These are phyloP conservation scores for Pyrus hybrid DNA, from an alignment of 331 rosid species.

Conservation along the genomic window DNA sequence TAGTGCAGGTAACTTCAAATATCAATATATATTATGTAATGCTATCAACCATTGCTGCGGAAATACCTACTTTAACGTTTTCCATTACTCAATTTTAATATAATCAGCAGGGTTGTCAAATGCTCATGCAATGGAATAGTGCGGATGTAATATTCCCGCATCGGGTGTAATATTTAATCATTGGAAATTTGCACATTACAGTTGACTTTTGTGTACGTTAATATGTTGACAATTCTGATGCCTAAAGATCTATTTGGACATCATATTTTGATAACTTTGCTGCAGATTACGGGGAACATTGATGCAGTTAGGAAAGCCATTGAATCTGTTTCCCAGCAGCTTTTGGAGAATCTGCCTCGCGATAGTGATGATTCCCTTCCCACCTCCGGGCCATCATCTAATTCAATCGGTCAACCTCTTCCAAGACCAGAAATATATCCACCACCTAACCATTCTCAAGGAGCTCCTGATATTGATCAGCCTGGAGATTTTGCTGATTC, in stretches of 20 bases:
- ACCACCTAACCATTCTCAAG: constrained; percentile 39
- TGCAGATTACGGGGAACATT: constrained; percentile 73
- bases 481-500: constrained; percentile 38
- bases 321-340: constrained; percentile 60
- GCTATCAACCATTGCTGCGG: background rate
- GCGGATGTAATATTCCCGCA: background rate
- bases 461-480: constrained; percentile 34
- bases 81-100: background rate
- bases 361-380: constrained; percentile 38
- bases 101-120: background rate
- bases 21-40: background rate
- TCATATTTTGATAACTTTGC: background rate
- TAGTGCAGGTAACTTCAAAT: constrained; percentile 71
- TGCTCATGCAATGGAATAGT: background rate
- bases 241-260: constrained; percentile 15
- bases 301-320: constrained; percentile 80
- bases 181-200: background rate
- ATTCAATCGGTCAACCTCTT: constrained; percentile 36
- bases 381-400: constrained; percentile 44
- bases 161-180: background rate
- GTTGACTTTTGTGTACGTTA: background rate
- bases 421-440: constrained; percentile 27
- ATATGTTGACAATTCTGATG: constrained; percentile 7
- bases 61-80: background rate
- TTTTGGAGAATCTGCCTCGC: constrained; percentile 58